Percentiles rank a stretch among this genome's conserved stretches.
Evolutionary conservation across 2,329 filamentous ascomycete genomes (phyloP).

Genomic region (Arthrobotrys sinensis): DNA sequence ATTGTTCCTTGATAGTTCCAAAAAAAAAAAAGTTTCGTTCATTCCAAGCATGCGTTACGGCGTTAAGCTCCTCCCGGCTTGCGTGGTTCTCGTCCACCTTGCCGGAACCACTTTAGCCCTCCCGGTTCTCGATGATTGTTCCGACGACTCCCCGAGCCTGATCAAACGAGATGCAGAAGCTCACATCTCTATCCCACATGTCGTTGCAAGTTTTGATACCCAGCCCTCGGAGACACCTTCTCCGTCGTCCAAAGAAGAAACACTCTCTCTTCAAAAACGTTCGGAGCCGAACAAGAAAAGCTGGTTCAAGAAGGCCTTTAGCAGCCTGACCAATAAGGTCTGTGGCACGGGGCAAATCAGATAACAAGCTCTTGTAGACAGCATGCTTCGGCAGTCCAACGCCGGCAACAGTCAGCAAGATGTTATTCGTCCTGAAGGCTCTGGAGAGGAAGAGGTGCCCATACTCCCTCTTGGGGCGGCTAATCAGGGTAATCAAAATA

Average conservation of each 20-base stretch:
- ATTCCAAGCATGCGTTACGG: constrained; percentile 47
- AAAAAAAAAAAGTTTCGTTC: not conserved
- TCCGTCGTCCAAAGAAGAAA: not conserved
- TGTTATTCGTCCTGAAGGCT: constrained; percentile 21
- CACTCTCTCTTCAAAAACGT: constrained; percentile 9
- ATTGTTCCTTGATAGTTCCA: not conserved
- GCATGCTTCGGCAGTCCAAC: constrained; percentile 10
- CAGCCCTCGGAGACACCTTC: constrained; percentile 6
- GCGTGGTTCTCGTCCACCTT: constrained; percentile 38
- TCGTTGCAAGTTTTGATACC: constrained; percentile 18
- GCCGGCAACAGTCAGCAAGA: constrained; percentile 26
- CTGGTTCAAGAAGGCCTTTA: not conserved
- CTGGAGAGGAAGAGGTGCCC: not conserved
- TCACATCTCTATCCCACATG: constrained; percentile 14
- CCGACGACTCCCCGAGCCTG: constrained; percentile 12
- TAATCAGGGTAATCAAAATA: not conserved
- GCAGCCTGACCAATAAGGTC: not conserved
- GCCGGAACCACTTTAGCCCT: constrained; percentile 27
- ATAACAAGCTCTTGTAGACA: not conserved
- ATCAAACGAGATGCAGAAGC: constrained; percentile 46
- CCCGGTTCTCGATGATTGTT: constrained; percentile 32
- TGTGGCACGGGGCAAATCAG: not conserved
- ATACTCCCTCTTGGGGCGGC: not conserved
- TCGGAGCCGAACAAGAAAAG: not conserved
- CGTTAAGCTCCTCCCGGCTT: constrained; percentile 37